A percentile compares a stretch with the other conserved stretches of the same genome.
These are phyloP conservation scores for Didymella sp. DNA, from an alignment of 2,329 filamentous ascomycete species.

Conservation along the genomic window DNA sequence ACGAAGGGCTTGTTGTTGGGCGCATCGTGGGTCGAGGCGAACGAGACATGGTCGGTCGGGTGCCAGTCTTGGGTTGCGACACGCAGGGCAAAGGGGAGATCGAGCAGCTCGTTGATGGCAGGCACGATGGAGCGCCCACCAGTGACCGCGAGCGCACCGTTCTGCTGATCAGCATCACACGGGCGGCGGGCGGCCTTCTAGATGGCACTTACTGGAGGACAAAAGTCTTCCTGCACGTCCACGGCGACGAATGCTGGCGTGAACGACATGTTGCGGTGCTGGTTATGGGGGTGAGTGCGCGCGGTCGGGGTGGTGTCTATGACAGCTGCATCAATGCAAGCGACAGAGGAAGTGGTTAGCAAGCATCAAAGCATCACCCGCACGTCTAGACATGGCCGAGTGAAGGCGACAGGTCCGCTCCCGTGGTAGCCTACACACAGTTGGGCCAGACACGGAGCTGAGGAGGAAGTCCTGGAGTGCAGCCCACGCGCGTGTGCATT, in stretches of 20 bases:
- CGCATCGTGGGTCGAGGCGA: conserved; percentile 76
- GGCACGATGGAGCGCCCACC: conserved; percentile 73
- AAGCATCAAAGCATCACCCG: not conserved
- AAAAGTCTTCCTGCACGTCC: conserved; percentile 95
- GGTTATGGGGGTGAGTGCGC: not conserved
- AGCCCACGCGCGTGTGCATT: not conserved
- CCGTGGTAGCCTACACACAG: not conserved
- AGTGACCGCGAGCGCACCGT: conserved; percentile 83
- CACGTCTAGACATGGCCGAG: not conserved
- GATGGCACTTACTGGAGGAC: conserved; percentile 72
- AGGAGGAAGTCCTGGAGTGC: not conserved
- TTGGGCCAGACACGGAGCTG: not conserved
- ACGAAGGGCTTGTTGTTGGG: conserved; percentile 72
- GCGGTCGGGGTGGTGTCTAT: conserved; percentile 2
- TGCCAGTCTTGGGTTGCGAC: conserved; percentile 95
- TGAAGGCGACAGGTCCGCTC: not conserved
- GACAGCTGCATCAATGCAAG: conserved; percentile 7
- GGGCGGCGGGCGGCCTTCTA: not conserved
- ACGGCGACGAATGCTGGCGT: conserved; percentile 73
- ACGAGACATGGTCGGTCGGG: conserved; percentile 82
- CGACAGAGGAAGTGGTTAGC: conserved; percentile 2
- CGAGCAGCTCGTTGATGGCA: conserved; percentile 76
- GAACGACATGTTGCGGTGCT: conserved; percentile 24
- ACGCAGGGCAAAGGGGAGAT: conserved; percentile 72
- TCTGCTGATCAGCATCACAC: conserved; percentile 57